Evolutionary conservation across 768 basidiomycete species (phyloP).

Genomic region (Kwoniella sp.): DNA sequence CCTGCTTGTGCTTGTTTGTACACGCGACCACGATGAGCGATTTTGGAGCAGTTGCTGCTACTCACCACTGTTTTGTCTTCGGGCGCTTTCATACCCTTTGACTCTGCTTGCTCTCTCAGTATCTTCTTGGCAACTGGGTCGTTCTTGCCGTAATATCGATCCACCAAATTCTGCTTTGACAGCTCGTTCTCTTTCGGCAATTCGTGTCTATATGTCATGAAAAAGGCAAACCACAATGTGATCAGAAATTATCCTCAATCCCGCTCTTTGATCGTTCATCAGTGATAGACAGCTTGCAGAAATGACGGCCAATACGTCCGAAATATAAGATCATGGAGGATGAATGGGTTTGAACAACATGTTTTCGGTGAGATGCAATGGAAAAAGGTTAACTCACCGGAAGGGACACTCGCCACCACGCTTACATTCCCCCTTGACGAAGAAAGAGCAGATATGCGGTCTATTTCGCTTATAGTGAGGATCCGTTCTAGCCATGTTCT

Average conservation of each 20-base stretch:
- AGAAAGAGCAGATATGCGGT: slow-evolving; percentile 93
- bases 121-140: slow-evolving; percentile 96
- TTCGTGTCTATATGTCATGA: too few species aligned
- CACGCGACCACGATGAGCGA: too few species aligned
- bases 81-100: slow-evolving; percentile 81
- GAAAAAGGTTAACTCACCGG: slow-evolving; percentile 64
- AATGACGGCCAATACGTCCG: too few species aligned
- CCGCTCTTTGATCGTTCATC: too few species aligned
- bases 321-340: too few species aligned
- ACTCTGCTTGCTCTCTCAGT: slow-evolving; percentile 73
- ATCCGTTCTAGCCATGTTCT: slow-evolving; percentile 88
- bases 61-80: slow-evolving; percentile 83
- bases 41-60: slow-evolving; percentile 24
- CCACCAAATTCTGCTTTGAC: slow-evolving; percentile 88
- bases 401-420: slow-evolving; percentile 92
- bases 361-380: too few species aligned
- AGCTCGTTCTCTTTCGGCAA: slow-evolving; percentile 78
- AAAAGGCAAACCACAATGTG: too few species aligned
- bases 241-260: too few species aligned
- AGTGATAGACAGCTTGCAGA: too few species aligned
- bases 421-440: slow-evolving; percentile 89
- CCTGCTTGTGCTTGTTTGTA: too few species aligned
- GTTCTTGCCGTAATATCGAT: slow-evolving; percentile 87
- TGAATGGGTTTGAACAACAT: too few species aligned
- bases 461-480: slow-evolving; percentile 97